Conservation (phyloP, 768 basidiomycete species). For the Mycena vitilis region DNA sequence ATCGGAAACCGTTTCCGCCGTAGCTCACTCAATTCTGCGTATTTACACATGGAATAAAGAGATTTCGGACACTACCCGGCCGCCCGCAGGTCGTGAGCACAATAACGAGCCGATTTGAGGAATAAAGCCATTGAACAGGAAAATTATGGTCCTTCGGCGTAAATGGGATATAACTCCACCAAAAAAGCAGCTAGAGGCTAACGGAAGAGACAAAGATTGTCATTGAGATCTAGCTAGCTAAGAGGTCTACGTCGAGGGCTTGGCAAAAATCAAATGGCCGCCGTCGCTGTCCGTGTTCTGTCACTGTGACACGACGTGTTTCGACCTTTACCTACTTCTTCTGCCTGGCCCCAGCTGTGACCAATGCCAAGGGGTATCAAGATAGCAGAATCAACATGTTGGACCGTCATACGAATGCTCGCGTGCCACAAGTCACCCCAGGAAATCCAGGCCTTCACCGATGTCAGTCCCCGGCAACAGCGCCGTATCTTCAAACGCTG, state of each 20-base stretch:
- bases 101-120: background rate
- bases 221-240: background rate
- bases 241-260: background rate
- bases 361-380: conserved; percentile 12
- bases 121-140: background rate
- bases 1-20: too few species aligned
- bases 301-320: background rate
- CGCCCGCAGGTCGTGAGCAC: background rate
- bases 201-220: background rate
- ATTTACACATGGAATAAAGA: background rate
- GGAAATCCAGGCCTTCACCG: conserved; percentile 11
- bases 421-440: conserved; percentile 4
- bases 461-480: conserved; percentile 16
- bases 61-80: background rate
- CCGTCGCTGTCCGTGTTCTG: background rate
- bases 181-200: background rate
- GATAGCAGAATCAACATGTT: conserved; percentile 9
- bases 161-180: background rate
- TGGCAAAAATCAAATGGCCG: background rate
- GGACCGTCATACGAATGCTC: conserved; percentile 12
- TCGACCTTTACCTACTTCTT: background rate
- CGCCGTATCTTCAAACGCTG: conserved; percentile 16
- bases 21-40: too few species aligned
- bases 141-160: background rate
- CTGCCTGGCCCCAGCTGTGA: background rate